phyloP scores from a whole-genome alignment of 768 basidiomycete species.

The Boletus bicolor region DNA sequence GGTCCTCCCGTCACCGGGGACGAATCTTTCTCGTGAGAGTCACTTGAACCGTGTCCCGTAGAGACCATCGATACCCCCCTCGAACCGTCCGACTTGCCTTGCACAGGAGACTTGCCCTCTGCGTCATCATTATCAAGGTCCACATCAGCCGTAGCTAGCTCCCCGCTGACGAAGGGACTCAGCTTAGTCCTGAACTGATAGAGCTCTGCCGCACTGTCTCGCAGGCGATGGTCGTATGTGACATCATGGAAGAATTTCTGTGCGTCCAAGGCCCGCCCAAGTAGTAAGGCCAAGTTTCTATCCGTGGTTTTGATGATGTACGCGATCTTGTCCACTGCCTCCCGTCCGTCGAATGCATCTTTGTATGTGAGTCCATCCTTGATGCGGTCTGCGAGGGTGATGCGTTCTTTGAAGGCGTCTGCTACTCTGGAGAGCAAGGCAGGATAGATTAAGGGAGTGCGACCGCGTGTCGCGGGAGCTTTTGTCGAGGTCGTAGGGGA shows the following conservation, averaged over 20 bases:
- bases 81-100: constrained; percentile 16
- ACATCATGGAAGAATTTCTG: constrained; percentile 99
- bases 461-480: constrained; percentile 37
- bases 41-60: constrained; percentile 32
- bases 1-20: constrained; percentile 25
- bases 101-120: constrained; percentile 29
- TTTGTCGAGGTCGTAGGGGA: constrained; percentile 36
- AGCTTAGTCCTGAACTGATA: constrained; percentile 90
- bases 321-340: constrained; percentile 95
- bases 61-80: constrained; percentile 26
- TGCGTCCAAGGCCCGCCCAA: constrained; percentile 94
- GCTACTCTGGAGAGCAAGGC: constrained; percentile 93
- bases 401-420: constrained; percentile 84
- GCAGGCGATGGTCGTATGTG: constrained; percentile 93
- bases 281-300: constrained; percentile 87
- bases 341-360: constrained; percentile 94
- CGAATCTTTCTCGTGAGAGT: constrained; percentile 35
- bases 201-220: constrained; percentile 84
- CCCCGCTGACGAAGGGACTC: constrained; percentile 82
- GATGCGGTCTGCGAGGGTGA: constrained; percentile 70
- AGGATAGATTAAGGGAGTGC: constrained; percentile 86
- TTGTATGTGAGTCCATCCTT: constrained; percentile 97
- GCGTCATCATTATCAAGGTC: constrained; percentile 37
- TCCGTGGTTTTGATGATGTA: constrained; percentile 99
- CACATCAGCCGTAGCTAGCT: constrained; percentile 40